Evolutionary conservation across 768 basidiomycete species (phyloP).

Genomic region (Tylopilus felleus): DNA sequence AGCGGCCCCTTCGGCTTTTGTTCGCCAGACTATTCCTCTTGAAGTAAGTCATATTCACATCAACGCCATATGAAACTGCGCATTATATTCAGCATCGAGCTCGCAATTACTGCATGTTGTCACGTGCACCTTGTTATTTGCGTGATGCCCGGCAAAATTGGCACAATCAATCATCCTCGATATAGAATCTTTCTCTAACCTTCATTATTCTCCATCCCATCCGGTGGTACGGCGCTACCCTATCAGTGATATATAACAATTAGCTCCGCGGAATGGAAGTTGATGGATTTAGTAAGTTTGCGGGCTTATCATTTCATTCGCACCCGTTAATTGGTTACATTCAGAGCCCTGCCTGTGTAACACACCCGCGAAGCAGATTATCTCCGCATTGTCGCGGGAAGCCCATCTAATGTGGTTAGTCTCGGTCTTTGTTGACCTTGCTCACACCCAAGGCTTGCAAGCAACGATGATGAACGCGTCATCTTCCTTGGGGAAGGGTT

Average conservation of each 20-base stretch:
- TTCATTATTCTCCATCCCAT: conserved; percentile 1
- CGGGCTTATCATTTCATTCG: conserved; percentile 16
- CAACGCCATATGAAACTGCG: background rate
- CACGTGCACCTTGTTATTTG: conserved; percentile 1
- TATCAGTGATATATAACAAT: conserved; percentile 1
- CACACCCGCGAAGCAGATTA: conserved; percentile 20
- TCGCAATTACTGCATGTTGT: background rate
- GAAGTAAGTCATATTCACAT: background rate
- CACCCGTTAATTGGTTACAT: conserved; percentile 6
- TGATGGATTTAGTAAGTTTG: conserved; percentile 8
- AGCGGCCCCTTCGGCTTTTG: background rate
- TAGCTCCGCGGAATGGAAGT: conserved; percentile 24
- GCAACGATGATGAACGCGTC: background rate
- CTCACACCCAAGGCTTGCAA: background rate
- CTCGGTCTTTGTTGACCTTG: background rate
- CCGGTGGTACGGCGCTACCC: background rate
- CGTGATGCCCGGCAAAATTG: background rate
- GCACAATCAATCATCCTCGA: conserved; percentile 9
- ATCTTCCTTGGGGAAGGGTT: background rate
- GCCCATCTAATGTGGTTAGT: conserved; percentile 11
- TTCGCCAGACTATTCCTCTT: background rate
- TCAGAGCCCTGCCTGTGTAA: background rate
- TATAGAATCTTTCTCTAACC: conserved; percentile 1
- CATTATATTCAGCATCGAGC: background rate
- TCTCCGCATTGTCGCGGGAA: conserved; percentile 19